Base-by-base conservation (phyloP, 495 filamentous ascomycete genomes). In the Xylaria venustula region DNA sequence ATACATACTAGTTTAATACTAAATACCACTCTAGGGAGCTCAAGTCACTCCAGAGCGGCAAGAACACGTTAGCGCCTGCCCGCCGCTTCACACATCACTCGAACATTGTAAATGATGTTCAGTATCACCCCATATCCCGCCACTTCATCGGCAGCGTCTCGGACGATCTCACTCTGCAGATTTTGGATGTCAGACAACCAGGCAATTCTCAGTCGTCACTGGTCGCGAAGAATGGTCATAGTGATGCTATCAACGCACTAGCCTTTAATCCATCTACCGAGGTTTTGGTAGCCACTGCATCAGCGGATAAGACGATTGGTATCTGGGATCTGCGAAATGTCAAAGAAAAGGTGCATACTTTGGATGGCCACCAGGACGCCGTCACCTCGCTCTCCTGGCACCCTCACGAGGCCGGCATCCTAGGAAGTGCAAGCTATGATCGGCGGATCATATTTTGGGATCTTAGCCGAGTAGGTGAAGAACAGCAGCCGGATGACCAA, bases 401-500 rank as follows among this genome's bases (percentile, higher is more conserved):
- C 76, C 95, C 95, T 1, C 85, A 87, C 47, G 92, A 98, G 71
- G 83, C 89, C 58, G 83, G 88, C 26, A 89, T 99, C 30, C 80
- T 99, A 3, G 95, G 91, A 15, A 96, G 91, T 70, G 88, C 87
- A 23, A 92, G 91, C 67, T 93, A 95, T 65, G 95, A 99, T 71
- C 86, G 95, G 14, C 84, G 96, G 61, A 88, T 99, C 52, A 87
- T 93, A 75, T 94, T 97, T 78, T 99, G 94, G 94, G 95, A 99
- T 69, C 76, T 97, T 30, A 91, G 90, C 73, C 83, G 86, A 55
- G 87, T 93, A 36, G 95, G 95, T 22, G 91, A 95, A 65, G 95
- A 99, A 76, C 95, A 98, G 75, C 88, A 87, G 7, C 90, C 91
- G 0, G 95, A 98, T 57, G 95, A 99, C 74, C 85, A 85, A n/a